Evolutionary conservation across 2,329 filamentous ascomycete species (phyloP).

Genomic region (Epichloe gansuensis): DNA sequence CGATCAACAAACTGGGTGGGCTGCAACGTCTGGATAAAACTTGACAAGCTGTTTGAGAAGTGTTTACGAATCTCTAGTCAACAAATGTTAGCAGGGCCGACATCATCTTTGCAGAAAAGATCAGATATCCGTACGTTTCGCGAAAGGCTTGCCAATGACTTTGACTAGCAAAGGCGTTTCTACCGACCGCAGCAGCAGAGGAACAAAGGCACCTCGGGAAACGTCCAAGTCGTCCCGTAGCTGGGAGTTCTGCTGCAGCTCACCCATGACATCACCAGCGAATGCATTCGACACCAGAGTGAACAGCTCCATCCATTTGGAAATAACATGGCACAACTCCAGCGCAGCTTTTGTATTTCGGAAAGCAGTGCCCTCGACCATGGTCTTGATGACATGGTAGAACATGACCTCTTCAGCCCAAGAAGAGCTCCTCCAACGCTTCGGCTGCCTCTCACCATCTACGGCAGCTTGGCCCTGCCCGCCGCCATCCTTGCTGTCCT

Average conservation of each 20-base stretch:
- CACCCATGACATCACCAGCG: slow-evolving; percentile 34
- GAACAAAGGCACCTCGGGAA: slow-evolving; percentile 50
- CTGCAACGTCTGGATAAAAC: slow-evolving; percentile 47
- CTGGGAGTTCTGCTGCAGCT: slow-evolving; percentile 31
- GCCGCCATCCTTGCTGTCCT: slow-evolving; percentile 1
- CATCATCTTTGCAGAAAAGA: not conserved
- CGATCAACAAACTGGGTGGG: slow-evolving; percentile 39
- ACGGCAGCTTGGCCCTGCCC: slow-evolving; percentile 5
- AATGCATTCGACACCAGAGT: slow-evolving; percentile 37
- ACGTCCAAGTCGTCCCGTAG: slow-evolving; percentile 46
- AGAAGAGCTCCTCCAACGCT: slow-evolving; percentile 45
- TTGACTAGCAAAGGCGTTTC: slow-evolving; percentile 46
- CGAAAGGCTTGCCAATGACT: slow-evolving; percentile 38
- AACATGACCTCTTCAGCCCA: slow-evolving; percentile 79
- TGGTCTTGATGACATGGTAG: slow-evolving; percentile 82
- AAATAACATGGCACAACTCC: slow-evolving; percentile 36
- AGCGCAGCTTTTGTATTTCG: slow-evolving; percentile 34
- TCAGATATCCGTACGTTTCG: slow-evolving; percentile 32
- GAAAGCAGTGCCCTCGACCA: slow-evolving; percentile 45
- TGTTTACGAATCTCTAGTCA: slow-evolving; percentile 31
- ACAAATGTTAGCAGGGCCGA: not conserved
- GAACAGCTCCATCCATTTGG: slow-evolving; percentile 48
- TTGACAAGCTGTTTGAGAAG: slow-evolving; percentile 37
- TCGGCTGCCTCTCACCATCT: slow-evolving; percentile 11
- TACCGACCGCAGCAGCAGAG: slow-evolving; percentile 48